These are phyloP conservation scores for Podospora bellae-mahoneyi DNA, from an alignment of 495 filamentous ascomycete species.

Conservation along the genomic window DNA sequence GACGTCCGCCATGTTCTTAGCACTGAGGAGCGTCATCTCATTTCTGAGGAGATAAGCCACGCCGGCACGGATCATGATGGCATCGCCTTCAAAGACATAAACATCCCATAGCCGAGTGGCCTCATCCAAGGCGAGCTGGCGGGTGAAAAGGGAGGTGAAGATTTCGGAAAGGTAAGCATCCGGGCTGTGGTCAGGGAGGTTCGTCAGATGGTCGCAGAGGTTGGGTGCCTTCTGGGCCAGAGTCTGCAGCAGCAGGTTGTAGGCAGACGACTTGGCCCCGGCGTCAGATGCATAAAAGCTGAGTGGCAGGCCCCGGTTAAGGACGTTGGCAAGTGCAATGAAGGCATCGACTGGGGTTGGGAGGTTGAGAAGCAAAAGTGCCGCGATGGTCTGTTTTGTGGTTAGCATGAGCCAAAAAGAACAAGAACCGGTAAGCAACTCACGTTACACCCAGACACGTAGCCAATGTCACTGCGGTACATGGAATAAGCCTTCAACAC, in stretches of 20 bases:
- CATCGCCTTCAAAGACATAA: conserved; percentile 90
- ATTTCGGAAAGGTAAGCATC: conserved; percentile 47
- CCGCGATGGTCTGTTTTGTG: conserved; percentile 65
- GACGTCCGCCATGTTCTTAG: conserved; percentile 34
- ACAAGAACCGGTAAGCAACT: conserved; percentile 28
- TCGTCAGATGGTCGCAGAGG: conserved; percentile 64
- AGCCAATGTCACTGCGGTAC: conserved; percentile 93
- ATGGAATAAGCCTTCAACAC: conserved; percentile 85
- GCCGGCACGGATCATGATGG: conserved; percentile 70
- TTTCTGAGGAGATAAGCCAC: conserved; percentile 62
- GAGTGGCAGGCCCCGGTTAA: conserved; percentile 84
- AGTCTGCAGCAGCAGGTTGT: conserved; percentile 66
- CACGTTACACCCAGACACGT: conserved; percentile 80
- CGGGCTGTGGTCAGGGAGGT: conserved; percentile 32
- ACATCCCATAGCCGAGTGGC: conserved; percentile 86
- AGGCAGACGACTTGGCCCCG: conserved; percentile 66
- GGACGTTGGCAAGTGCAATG: conserved; percentile 75
- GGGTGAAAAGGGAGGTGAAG: conserved; percentile 54
- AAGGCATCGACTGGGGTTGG: conserved; percentile 70
- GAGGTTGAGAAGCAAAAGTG: conserved; percentile 80
- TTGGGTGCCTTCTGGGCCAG: conserved; percentile 68
- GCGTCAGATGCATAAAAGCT: conserved; percentile 81
- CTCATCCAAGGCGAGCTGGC: conserved; percentile 62
- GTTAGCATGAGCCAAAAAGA: conserved; percentile 22
- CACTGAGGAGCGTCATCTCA: conserved; percentile 42